Conservation (phyloP, 2,329 filamentous ascomycete species). For the Sporothrix euskadiensis region DNA sequence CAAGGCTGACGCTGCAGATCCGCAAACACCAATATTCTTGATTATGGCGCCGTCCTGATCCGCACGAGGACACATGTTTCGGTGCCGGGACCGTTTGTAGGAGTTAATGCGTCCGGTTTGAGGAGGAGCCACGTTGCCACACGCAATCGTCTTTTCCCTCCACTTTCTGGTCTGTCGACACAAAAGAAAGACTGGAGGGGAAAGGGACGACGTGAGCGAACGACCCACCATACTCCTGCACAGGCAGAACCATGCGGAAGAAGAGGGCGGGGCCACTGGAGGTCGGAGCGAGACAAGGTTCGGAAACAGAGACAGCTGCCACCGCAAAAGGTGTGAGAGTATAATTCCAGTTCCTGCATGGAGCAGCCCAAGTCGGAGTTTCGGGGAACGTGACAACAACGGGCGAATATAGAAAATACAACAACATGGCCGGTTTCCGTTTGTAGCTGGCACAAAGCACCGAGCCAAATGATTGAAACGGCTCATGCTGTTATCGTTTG, state of each 20-base stretch:
- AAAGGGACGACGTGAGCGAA: constrained; percentile 2
- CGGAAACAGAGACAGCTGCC: constrained; percentile 30
- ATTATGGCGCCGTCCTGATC: constrained; percentile 51
- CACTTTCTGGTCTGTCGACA: constrained; percentile 23
- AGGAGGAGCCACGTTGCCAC: constrained; percentile 43
- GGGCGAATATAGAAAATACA: constrained; percentile 39
- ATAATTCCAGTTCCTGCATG: constrained; percentile 30
- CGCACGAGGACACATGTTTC: constrained; percentile 44
- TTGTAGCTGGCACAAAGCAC: constrained; percentile 41
- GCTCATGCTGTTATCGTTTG: constrained; percentile 51
- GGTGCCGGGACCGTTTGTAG: constrained; percentile 38
- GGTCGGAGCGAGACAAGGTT: constrained; percentile 33
- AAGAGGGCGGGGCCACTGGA: constrained; percentile 26
- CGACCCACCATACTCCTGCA: constrained; percentile 30
- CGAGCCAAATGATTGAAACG: constrained; percentile 40
- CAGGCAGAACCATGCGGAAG: constrained; percentile 19
- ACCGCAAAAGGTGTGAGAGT: constrained; percentile 22
- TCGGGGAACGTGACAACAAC: constrained; percentile 46
- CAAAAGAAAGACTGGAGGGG: background rate
- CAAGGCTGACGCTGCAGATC: background rate
- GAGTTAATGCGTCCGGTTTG: constrained; percentile 60
- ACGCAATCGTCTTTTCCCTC: constrained; percentile 44
- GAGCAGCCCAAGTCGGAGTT: constrained; percentile 40
- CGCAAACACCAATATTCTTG: background rate
- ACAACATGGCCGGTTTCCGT: constrained; percentile 45